Evolutionary conservation across 2,329 filamentous ascomycete species (phyloP), one percentile per base, ranked within the genome.

Genomic region (Raffaelea ambrosiae): DNA sequence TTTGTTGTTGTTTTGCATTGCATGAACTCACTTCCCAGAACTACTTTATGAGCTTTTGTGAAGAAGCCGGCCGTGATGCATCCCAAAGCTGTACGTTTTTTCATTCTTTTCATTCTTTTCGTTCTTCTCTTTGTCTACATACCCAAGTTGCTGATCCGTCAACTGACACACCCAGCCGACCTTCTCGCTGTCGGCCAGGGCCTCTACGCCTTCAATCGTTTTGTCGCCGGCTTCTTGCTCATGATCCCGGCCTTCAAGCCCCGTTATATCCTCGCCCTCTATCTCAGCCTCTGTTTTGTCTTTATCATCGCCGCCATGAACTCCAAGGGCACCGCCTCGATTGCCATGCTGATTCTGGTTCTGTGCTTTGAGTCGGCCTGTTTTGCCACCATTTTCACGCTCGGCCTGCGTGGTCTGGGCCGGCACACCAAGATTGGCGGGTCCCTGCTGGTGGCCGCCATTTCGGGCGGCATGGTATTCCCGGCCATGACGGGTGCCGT

Each of bases 161-260:
- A n/a, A 29, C 26, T 29, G 26, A 51, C 35, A 33, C 54, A 33
- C 13, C n/a, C 64, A 46, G 66, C 77, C 16, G 72, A 77, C 49
- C 70, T 81, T 21, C 68, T 81, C 11, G 76, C 79, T 11, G 71
- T 76, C 2, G 77, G 73, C 0, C 78, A 83, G 58, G 77, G 76
- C 31, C 65, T 74, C 18, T 83, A 81, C 51, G 76, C 79, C 2
- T 59, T 78, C 16, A 79, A 77, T 40, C 72, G 79, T 5, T 82
- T 83, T 61, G 60, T 70, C 20, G 76, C 74, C 3, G 70, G 70
- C n/a, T 66, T 67, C 19, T 53, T 79, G 11, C 78, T 82, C 71
- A 74, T 72, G 55, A 69, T 72, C 53, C 62, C 59, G 0, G 56
- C 59, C 19, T 59, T 77, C 48, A 74, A 73, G 55, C 78, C 78